These are phyloP conservation scores for Zygosaccharomyces pseudorouxii DNA, from an alignment of 805 yeast genomes.

Conservation along the genomic window DNA sequence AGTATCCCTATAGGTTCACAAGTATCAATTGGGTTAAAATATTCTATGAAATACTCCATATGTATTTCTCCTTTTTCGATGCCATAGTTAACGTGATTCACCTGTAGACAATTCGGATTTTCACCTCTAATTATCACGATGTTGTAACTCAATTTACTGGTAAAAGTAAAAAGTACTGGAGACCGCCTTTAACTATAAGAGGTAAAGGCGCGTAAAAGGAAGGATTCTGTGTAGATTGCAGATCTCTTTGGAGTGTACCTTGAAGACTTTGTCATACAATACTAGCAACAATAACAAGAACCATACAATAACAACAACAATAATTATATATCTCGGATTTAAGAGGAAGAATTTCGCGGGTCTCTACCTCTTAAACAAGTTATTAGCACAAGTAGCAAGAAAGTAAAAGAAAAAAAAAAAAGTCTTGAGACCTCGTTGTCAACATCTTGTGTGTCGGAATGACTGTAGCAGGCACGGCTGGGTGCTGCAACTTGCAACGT, in stretches of 20 bases:
- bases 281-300: too few relatives aligned
- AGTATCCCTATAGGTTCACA: background rate
- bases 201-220: slow-evolving; percentile 2
- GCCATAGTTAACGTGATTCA: slow-evolving; percentile 2
- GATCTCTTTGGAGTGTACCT: background rate
- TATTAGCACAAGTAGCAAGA: background rate
- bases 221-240: background rate
- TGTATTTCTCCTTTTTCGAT: background rate
- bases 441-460: background rate
- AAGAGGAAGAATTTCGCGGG: background rate
- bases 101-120: background rate
- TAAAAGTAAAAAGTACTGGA: background rate
- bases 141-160: background rate
- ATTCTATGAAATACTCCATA: background rate
- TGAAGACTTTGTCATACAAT: background rate
- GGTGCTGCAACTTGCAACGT: slow-evolving; percentile 1
- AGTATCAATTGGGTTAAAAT: background rate
- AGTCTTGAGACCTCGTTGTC: background rate
- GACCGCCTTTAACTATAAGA: slow-evolving; percentile 2
- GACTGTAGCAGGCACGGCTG: background rate
- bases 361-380: background rate
- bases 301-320: too few relatives aligned
- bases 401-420: background rate
- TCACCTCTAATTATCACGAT: background rate
- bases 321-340: background rate